phyloP scores from a whole-genome alignment of 495 filamentous ascomycete species.

The Evansstolkia leycettana region DNA sequence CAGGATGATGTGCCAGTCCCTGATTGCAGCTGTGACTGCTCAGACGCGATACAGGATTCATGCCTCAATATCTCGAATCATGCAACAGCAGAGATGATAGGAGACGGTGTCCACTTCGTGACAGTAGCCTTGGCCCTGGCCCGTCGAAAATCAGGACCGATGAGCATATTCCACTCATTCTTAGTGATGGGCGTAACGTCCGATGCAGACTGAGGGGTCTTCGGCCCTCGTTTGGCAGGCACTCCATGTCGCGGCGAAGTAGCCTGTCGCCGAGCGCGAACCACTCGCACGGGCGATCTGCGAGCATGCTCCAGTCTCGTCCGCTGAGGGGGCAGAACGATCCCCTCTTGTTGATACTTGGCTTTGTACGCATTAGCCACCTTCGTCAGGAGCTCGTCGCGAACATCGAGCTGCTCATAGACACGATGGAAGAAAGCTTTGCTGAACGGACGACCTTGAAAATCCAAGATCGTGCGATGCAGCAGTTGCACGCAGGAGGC shows the following conservation, averaged over 20 bases:
- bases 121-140: constrained; percentile 21
- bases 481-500: constrained; percentile 43
- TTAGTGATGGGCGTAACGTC: constrained; percentile 35
- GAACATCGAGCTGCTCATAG: constrained; percentile 50
- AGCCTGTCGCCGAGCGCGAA: constrained; percentile 11
- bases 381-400: constrained; percentile 38
- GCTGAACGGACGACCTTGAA: constrained; percentile 42
- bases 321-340: constrained; percentile 20
- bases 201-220: constrained; percentile 32
- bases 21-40: no score
- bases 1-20: no score
- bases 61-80: constrained; percentile 8
- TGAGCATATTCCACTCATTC: constrained; percentile 36
- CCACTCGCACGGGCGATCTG: constrained; percentile 12
- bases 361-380: constrained; percentile 45
- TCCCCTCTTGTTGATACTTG: constrained; percentile 39
- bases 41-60: no score
- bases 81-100: constrained; percentile 23
- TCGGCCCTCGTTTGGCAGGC: constrained; percentile 22
- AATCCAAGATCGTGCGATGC: constrained; percentile 47
- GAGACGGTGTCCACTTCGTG: constrained; percentile 34
- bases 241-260: constrained; percentile 4
- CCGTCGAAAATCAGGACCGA: constrained; percentile 18
- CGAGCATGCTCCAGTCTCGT: constrained; percentile 12
- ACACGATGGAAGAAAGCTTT: constrained; percentile 46